phyloP scores from a whole-genome alignment of 129 eudicot genomes.

The Centella asiatica region DNA sequence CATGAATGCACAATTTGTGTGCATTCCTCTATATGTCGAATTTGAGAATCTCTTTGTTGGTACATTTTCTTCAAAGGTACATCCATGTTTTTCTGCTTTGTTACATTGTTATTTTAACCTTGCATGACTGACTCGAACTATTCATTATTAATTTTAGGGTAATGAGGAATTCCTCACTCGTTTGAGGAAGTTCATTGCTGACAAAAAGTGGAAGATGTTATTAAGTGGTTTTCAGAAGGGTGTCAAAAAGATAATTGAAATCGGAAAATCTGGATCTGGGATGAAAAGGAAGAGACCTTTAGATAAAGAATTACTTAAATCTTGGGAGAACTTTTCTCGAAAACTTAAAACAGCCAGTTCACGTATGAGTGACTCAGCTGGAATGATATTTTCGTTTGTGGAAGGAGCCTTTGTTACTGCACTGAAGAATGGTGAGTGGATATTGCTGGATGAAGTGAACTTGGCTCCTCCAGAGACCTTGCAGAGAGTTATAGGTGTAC shows the following conservation, averaged over 20 bases:
- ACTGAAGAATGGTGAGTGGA: slow-evolving; percentile 87
- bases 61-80: slow-evolving; percentile 64
- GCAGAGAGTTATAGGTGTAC: slow-evolving; percentile 89
- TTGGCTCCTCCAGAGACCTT: slow-evolving; percentile 95
- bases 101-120: not conserved
- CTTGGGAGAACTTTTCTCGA: slow-evolving; percentile 52
- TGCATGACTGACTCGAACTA: not conserved
- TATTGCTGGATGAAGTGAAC: slow-evolving; percentile 90
- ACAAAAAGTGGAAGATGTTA: slow-evolving; percentile 68
- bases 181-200: slow-evolving; percentile 33
- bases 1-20: slow-evolving; percentile 56
- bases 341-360: slow-evolving; percentile 57
- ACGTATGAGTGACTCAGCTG: slow-evolving; percentile 57
- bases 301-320: slow-evolving; percentile 30
- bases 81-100: not conserved
- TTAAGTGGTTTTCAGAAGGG: slow-evolving; percentile 41
- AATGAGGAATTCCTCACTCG: slow-evolving; percentile 41
- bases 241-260: slow-evolving; percentile 24
- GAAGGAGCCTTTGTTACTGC: slow-evolving; percentile 95
- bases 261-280: slow-evolving; percentile 38
- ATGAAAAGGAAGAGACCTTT: slow-evolving; percentile 62
- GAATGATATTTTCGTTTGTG: slow-evolving; percentile 90
- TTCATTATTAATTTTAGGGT: slow-evolving; percentile 26
- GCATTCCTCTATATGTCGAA: slow-evolving; percentile 73
- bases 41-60: slow-evolving; percentile 50